These are phyloP conservation scores for Cucumis hystrix DNA, from an alignment of 306 rosid species.

Conservation along the genomic window DNA sequence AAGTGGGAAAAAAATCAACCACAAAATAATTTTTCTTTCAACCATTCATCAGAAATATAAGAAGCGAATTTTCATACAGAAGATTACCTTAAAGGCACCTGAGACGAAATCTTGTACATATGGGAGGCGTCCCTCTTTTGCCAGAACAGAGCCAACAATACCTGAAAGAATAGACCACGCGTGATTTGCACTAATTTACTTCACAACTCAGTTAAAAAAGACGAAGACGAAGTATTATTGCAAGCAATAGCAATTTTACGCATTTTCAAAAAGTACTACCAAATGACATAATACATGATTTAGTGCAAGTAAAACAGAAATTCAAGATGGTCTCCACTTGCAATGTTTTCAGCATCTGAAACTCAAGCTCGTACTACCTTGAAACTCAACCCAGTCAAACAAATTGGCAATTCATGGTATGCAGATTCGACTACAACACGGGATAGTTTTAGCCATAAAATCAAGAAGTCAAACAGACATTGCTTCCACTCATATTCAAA, in stretches of 20 bases:
- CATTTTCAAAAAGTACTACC: neutral
- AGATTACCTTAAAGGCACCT: conserved; percentile 74
- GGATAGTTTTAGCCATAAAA: neutral
- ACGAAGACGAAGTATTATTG: neutral
- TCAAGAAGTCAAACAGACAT: neutral
- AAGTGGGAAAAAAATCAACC: neutral
- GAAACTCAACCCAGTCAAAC: neutral
- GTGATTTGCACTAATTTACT: neutral
- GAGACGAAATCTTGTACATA: conserved; percentile 50
- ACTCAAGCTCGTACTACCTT: neutral
- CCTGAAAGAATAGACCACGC: conserved; percentile 26
- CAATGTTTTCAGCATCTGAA: neutral
- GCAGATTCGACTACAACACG: neutral
- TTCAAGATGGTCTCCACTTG: neutral
- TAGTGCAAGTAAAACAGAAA: neutral
- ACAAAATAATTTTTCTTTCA: neutral
- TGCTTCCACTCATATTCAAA: neutral
- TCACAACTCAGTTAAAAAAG: neutral
- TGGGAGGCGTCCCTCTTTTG: conserved; percentile 58
- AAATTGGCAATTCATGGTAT: neutral
- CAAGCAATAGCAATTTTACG: neutral
- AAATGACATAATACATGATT: neutral
- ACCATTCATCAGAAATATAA: neutral
- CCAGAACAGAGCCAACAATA: conserved; percentile 69
- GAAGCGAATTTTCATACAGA: neutral